Evolutionary conservation across 345 rosid genomes (phyloP).

Genomic region (Eucalyptus microcorys): DNA sequence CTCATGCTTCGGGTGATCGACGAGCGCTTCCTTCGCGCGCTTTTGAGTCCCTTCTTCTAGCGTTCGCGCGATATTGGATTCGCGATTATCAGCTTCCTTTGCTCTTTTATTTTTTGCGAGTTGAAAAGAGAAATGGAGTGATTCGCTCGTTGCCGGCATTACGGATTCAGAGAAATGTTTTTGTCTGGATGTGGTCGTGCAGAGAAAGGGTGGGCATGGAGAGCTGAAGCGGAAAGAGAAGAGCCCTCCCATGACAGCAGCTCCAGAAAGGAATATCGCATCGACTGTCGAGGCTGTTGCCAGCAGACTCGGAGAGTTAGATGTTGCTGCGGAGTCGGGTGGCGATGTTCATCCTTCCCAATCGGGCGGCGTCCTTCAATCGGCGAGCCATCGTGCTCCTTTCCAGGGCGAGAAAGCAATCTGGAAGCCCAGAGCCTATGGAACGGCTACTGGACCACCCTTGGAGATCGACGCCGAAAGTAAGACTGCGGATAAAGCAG

Average conservation of each 20-base stretch:
- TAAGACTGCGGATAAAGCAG: slow-evolving; percentile 6
- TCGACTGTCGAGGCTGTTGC: slow-evolving; percentile 18
- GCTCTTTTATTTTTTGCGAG: background rate
- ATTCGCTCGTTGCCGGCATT: background rate
- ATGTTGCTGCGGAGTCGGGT: slow-evolving; percentile 23
- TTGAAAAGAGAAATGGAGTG: background rate
- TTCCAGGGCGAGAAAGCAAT: slow-evolving; percentile 12
- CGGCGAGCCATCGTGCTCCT: background rate
- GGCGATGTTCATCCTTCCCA: slow-evolving; percentile 5
- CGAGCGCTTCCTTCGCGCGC: background rate
- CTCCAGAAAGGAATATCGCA: background rate
- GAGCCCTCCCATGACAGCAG: slow-evolving; percentile 10
- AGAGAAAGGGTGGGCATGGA: slow-evolving; percentile 14
- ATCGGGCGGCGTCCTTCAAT: slow-evolving; percentile 2
- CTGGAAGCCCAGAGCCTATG: slow-evolving; percentile 48
- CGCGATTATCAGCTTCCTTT: background rate
- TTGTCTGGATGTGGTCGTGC: background rate
- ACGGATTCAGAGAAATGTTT: background rate
- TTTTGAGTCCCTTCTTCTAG: background rate
- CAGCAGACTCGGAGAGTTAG: slow-evolving; percentile 29
- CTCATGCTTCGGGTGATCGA: background rate
- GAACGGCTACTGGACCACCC: slow-evolving; percentile 34
- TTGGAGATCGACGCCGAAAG: slow-evolving; percentile 3
- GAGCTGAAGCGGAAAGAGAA: slow-evolving; percentile 20
- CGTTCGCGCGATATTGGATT: background rate